These are phyloP conservation scores for Bryoglossum gracile DNA, from an alignment of 495 filamentous ascomycete genomes.

Conservation along the genomic window DNA sequence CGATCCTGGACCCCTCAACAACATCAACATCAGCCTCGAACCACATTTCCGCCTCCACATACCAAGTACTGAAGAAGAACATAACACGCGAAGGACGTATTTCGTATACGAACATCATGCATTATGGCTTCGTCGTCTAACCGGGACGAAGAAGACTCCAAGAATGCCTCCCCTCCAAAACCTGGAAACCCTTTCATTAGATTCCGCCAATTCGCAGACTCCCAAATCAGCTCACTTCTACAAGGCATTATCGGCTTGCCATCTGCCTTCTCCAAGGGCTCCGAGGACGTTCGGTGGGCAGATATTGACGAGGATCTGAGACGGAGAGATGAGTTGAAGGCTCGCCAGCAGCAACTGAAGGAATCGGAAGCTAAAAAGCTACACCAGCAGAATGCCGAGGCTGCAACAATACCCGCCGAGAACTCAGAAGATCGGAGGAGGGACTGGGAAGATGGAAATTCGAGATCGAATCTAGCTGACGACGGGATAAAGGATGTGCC, in stretches of 20 bases:
- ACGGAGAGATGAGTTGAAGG: conserved; percentile 20
- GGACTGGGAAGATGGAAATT: not conserved
- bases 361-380: conserved; percentile 11
- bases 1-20: not conserved
- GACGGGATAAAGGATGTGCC: conserved; percentile 10
- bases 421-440: conserved; percentile 1
- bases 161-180: conserved; percentile 9
- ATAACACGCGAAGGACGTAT: not conserved
- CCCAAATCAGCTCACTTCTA: conserved; percentile 30
- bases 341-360: conserved; percentile 14
- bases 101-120: conserved; percentile 1
- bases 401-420: conserved; percentile 7
- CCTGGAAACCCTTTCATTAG: conserved; percentile 35
- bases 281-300: conserved; percentile 14
- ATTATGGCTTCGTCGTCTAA: conserved; percentile 20
- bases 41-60: not conserved
- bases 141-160: conserved; percentile 10
- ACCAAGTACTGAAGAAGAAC: not conserved
- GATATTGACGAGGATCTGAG: conserved; percentile 20
- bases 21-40: not conserved
- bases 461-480: not conserved
- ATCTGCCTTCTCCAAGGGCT: conserved; percentile 23
- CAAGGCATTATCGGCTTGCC: conserved; percentile 30
- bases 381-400: not conserved
- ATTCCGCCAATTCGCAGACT: conserved; percentile 37